A percentile compares a stretch with the other conserved stretches of the same genome.
Evolutionary conservation across 192 early-diverging fungal species (phyloP).

Genomic region (Coemansia sp.): DNA sequence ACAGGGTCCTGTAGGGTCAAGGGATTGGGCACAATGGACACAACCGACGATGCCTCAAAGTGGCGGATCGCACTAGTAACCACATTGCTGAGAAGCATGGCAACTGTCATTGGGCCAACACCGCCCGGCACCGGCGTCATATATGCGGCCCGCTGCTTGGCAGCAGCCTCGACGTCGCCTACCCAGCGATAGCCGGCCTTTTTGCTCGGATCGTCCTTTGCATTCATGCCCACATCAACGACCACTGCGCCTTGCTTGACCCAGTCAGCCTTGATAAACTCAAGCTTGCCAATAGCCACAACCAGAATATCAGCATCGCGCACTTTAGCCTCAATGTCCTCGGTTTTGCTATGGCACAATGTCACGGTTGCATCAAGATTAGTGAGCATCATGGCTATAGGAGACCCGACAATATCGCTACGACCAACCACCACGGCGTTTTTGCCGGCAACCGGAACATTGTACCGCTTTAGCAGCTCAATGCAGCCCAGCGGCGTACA

Average conservation of each 20-base stretch:
- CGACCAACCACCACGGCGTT: conserved; percentile 94
- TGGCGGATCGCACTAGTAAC: conserved; percentile 72
- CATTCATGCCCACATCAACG: conserved; percentile 97
- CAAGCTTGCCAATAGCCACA: conserved; percentile 79
- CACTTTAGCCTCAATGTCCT: conserved; percentile 73
- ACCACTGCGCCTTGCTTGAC: conserved; percentile 90
- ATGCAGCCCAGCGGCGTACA: conserved; percentile 97
- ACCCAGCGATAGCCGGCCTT: conserved; percentile 89
- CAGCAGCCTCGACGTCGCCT: conserved; percentile 86
- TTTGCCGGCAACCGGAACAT: conserved; percentile 74
- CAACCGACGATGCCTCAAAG: conserved; percentile 55
- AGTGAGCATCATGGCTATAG: conserved; percentile 80
- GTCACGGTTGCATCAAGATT: conserved; percentile 87
- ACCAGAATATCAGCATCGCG: conserved; percentile 84
- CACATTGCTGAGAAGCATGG: conserved; percentile 94
- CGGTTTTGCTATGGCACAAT: conserved; percentile 86
- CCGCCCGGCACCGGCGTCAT: conserved; percentile 98
- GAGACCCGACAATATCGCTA: conserved; percentile 91
- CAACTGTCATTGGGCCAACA: conserved; percentile 99
- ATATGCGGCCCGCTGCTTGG: conserved; percentile 65
- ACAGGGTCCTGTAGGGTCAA: conserved; percentile 74
- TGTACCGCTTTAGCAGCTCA: conserved; percentile 72
- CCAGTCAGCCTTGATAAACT: conserved; percentile 90
- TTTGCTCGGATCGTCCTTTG: conserved; percentile 79
- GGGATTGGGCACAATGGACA: conserved; percentile 58